Conservation (phyloP, 306 rosid genomes). For the Begonia masoniana region DNA sequence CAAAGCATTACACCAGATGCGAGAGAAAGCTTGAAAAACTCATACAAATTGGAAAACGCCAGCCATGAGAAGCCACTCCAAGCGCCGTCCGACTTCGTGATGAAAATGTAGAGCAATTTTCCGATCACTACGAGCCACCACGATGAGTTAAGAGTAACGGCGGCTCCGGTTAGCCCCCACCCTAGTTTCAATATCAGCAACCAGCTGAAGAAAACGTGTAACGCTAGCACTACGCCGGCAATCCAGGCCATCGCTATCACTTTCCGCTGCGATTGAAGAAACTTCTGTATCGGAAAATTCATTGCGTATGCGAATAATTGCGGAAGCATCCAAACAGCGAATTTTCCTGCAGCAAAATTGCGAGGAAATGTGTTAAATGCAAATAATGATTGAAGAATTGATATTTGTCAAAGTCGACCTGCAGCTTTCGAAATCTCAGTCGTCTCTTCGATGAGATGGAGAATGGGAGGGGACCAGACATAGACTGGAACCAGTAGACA, state of each 20-base stretch:
- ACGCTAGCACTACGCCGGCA: conserved; percentile 29
- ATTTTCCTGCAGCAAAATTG: not conserved
- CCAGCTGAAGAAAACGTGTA: conserved; percentile 60
- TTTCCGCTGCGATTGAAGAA: conserved; percentile 35
- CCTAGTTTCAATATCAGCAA: conserved; percentile 32
- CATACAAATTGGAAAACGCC: not conserved
- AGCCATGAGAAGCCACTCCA: conserved; percentile 2
- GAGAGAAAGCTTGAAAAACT: not conserved
- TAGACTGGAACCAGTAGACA: conserved; percentile 24
- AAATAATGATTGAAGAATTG: not conserved
- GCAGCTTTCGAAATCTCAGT: conserved; percentile 2
- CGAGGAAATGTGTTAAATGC: not conserved
- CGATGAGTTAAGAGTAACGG: conserved; percentile 46
- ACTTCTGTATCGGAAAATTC: conserved; percentile 1
- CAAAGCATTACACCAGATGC: not conserved
- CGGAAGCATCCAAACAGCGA: not conserved
- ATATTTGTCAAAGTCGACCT: not conserved
- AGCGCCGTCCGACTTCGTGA: conserved; percentile 1
- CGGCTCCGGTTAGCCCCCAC: conserved; percentile 67
- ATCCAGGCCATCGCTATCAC: conserved; percentile 70
- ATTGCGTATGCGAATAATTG: conserved; percentile 1
- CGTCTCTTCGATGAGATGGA: conserved; percentile 38
- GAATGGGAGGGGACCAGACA: conserved; percentile 36
- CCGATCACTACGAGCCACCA: conserved; percentile 37
- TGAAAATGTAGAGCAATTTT: not conserved